Conservation (phyloP, 2,329 filamentous ascomycete species). For the Diaporthe citri region DNA sequence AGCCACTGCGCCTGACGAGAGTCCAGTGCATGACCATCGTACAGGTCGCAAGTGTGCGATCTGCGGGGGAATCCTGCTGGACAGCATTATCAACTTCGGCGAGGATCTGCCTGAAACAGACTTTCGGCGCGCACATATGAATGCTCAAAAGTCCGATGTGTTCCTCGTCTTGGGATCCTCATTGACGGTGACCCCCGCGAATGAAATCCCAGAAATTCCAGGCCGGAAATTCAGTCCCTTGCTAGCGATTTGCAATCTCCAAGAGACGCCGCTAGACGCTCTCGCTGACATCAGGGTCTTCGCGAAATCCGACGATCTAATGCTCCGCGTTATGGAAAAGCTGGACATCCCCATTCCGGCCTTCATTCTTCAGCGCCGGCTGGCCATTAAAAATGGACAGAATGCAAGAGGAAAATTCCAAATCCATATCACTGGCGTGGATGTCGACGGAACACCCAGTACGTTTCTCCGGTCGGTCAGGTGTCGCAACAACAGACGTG, state of each 20-base stretch:
- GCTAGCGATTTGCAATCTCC: constrained; percentile 61
- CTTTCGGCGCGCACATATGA: constrained; percentile 49
- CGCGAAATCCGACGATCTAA: constrained; percentile 54
- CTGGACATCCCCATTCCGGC: constrained; percentile 52
- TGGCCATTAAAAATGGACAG: constrained; percentile 48
- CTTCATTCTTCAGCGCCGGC: constrained; percentile 53
- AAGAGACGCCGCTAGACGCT: constrained; percentile 56
- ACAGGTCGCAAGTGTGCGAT: constrained; percentile 58
- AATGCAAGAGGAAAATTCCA: constrained; percentile 44
- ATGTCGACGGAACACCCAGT: constrained; percentile 56
- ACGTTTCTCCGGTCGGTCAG: constrained; percentile 57
- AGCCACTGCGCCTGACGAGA: constrained; percentile 58
- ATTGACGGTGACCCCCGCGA: constrained; percentile 57
- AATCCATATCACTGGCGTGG: constrained; percentile 51
- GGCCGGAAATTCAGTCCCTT: constrained; percentile 48
- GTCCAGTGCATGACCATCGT: constrained; percentile 58
- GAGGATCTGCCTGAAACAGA: constrained; percentile 51
- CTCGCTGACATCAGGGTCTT: constrained; percentile 51
- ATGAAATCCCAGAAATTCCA: constrained; percentile 54
- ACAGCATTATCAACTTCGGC: constrained; percentile 61
- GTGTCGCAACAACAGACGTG: constrained; percentile 52
- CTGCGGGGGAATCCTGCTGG: constrained; percentile 54
- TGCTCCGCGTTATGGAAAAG: constrained; percentile 55
- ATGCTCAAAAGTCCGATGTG: constrained; percentile 57
- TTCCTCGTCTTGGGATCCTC: constrained; percentile 62